Evolutionary conservation across 768 basidiomycete genomes (phyloP).

Genomic region (Candolleomyces aberdarensis): DNA sequence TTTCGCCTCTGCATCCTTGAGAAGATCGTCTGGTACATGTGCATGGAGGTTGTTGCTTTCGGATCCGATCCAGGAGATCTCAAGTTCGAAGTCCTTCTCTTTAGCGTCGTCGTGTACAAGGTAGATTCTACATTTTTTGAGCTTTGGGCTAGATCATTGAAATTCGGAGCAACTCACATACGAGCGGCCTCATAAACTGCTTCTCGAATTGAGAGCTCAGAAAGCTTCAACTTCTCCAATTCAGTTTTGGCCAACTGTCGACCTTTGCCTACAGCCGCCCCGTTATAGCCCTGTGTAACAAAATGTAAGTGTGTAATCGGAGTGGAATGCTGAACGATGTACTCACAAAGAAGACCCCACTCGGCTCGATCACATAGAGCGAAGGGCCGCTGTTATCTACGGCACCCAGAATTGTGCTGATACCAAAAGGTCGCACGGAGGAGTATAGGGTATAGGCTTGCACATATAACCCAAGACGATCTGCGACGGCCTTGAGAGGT

Average conservation of each 20-base stretch:
- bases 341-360: slow-evolving; percentile 85
- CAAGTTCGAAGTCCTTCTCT: slow-evolving; percentile 97
- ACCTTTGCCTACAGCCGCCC: slow-evolving; percentile 98
- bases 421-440: slow-evolving; percentile 95
- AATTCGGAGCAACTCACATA: slow-evolving; percentile 60
- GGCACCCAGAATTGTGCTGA: slow-evolving; percentile 87
- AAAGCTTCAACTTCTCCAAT: slow-evolving; percentile 89
- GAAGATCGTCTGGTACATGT: slow-evolving; percentile 81
- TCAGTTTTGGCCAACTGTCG: slow-evolving; percentile 97
- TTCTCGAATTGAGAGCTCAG: slow-evolving; percentile 75
- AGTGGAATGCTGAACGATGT: neutral
- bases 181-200: slow-evolving; percentile 92
- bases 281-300: slow-evolving; percentile 77
- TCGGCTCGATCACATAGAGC: slow-evolving; percentile 91
- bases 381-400: slow-evolving; percentile 86
- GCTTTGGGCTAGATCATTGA: neutral
- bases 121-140: slow-evolving; percentile 67
- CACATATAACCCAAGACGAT: slow-evolving; percentile 84
- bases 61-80: slow-evolving; percentile 93
- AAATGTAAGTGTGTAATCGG: neutral
- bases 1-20: slow-evolving; percentile 80
- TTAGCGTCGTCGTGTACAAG: slow-evolving; percentile 97
- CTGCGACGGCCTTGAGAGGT: slow-evolving; percentile 64
- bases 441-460: slow-evolving; percentile 98
- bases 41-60: slow-evolving; percentile 80